Evolutionary conservation across 352 stramenopile genomes (phyloP), one percentile per base, ranked within the genome.

Genomic region (Pythium rishiriense): DNA sequence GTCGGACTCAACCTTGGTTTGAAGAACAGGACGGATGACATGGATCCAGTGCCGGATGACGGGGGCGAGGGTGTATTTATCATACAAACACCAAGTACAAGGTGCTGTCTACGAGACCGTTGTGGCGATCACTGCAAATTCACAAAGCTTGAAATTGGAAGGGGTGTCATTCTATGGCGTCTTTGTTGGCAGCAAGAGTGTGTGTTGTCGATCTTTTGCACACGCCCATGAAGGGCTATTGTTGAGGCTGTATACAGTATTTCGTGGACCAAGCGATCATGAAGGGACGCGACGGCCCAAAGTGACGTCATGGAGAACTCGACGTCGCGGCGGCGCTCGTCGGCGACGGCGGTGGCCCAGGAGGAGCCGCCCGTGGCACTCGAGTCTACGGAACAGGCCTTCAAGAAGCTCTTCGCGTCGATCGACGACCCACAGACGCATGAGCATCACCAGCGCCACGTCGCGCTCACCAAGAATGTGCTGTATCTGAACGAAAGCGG

Each of bases 391-490:
- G 41, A 69, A 24, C 54, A 88, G 25, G 71, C 65, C 37, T 91
- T 93, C 64, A 63, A 75, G 31, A 93, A 91, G 70, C 73, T 93
- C 43, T 91, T 91, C 45, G 66, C 62, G 26, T 85, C 79, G 1
- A 68, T 88, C 25, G 51, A 47, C 12, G 81, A 93, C 49, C 80
- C 72, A 11, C 79, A 93, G 76, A 92, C 84, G 21, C 63, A 62
- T n/a, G 75, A 79, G 4, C 78, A 87, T 24, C 80, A 91, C 60
- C 76, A 78, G 46, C 73, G 84, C 29, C 82, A 94, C 35, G 70
- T 92, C 48, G 86, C 86, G 22, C 73, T 93, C 25, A 78, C 83
- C 31, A 89, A 92, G 70, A 85, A 90, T 35, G 74, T 91, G n/a
- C 66, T 93, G 26, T 88, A 86, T 56, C 79, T 83, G 41, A 89